Base-by-base conservation (phyloP, 1,284 basidiomycete species). In the Chalciporus sp. region DNA sequence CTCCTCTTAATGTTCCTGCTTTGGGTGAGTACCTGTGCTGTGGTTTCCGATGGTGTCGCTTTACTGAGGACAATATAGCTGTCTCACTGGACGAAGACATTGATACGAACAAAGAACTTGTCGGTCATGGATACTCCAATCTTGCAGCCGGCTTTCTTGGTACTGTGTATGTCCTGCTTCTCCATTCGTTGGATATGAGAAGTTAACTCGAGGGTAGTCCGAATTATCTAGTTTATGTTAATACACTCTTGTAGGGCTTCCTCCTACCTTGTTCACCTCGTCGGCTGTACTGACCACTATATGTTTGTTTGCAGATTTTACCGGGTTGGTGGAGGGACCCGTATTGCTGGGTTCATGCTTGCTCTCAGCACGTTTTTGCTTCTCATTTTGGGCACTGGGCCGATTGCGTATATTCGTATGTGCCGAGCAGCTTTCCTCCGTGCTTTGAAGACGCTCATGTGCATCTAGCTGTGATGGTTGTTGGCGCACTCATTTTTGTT, bases 71-170 rank as follows among this genome's bases (percentile, higher is more conserved):
- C 44, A 17, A 19, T n/a, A 35, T 49, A 90, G 90, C 89, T 46
- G 92, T 99, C n/a, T 95, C 93, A 9, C 77, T 99, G 37, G 82
- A 90, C 61, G 88, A 92, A 67, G 95, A 98, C 51, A 86, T 98
- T 53, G 88, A 98, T 63, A 95, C 95, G 2, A 90, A 99, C 68
- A 87, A 89, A 55, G 96, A 99, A 70, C 85, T 99, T 1, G 83
- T 97, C 40, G 94, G 85, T 1, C 96, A 99, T 68, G 96, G 96
- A 5, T 86, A 93, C 56, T 95, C 94, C 1, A 99, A 99, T 68
- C 60, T 98, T 5, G 72, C 90, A 0, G 84, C 95, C 1, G 95
- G 95, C 2, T 55, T 90, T 3, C 63, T 91, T 20, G 94, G 95
- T 3, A 88, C 88, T 4, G 94, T 94, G 84, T 89, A 73, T 46